phyloP scores from a whole-genome alignment of 2,329 filamentous ascomycete genomes.

The Fusarium verticillioides region DNA sequence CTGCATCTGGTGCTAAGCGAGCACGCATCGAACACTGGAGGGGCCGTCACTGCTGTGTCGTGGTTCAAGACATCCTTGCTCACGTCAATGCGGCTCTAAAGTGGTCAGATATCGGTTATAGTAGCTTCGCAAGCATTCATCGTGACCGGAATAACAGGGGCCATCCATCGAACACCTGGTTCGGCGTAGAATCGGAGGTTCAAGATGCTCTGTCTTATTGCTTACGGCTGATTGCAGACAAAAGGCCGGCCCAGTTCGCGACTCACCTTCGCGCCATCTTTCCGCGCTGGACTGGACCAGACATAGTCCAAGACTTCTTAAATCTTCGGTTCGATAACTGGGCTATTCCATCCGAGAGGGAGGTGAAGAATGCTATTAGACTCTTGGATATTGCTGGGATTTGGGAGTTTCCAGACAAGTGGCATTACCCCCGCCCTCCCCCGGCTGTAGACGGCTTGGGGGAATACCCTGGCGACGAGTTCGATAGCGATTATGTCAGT shows the following conservation, averaged over 20 bases:
- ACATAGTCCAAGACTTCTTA: neutral
- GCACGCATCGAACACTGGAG: too few species aligned
- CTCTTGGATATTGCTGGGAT: neutral
- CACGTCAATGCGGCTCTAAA: too few species aligned
- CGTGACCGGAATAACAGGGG: too few species aligned
- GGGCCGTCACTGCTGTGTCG: too few species aligned
- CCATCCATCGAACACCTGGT: too few species aligned
- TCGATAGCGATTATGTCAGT: too few species aligned
- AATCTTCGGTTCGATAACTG: neutral
- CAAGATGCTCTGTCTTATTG: neutral
- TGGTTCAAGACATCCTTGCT: too few species aligned
- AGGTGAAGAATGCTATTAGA: neutral
- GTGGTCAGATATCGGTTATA: too few species aligned
- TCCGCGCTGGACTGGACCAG: rapidly evolving
- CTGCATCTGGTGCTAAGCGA: neutral
- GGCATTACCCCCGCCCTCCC: neutral
- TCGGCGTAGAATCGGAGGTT: neutral
- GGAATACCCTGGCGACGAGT: too few species aligned
- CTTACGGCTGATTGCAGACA: neutral
- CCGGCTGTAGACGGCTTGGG: too few species aligned
- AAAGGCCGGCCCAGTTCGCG: neutral
- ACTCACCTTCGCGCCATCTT: rapidly evolving
- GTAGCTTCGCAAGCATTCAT: too few species aligned
- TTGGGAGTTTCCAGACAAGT: neutral
- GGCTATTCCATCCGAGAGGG: neutral